Base-by-base conservation (phyloP, 805 yeast genomes). In the Yamadazyma sp. region DNA sequence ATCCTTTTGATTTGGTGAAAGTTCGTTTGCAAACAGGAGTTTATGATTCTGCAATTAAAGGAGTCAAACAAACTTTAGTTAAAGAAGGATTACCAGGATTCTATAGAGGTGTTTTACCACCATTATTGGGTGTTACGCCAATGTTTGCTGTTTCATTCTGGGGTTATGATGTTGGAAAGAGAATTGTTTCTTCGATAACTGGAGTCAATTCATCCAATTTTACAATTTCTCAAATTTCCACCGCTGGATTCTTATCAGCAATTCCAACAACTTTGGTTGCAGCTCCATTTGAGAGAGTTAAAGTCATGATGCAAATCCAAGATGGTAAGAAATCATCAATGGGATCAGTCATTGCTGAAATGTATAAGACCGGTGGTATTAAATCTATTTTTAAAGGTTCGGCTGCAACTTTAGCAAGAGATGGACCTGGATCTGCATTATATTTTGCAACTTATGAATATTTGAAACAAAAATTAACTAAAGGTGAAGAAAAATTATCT, bases 131-230 rank as follows among this genome's bases (percentile, higher is more conserved):
- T 16, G 97, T 91, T 15, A 93, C 98, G 0, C 98, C 98, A 19
- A 93, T 91, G 86, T 93, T 93, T 69, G 98, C 98, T 2, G 93
- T 93, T 16, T 84, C 95, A 2, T 91, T 91, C 67, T 91, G 98
- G 98, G 98, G 98, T 53, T 91, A 93, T 60, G 97, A 88, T 54
- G 70, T 86, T 35, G 98, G 98, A 43, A 88, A 87, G 64, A 78
- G 77, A 44, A 39, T 91, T 3, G 94, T 89, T 3, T 49, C 75
- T 1, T 45, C 59, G 3, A 60, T 52, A 37, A 56, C 67, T 3
- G 70, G 71, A 5, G 60, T 65, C 20, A 49, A 59, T 12, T 55
- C 61, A 1, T 56, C 61, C 15, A 48, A 62, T 19, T 73, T 91
- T 45, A 58, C 85, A 8, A 77, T 82, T 42, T 72, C 65, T 1